Base-by-base conservation (phyloP, 2,329 filamentous ascomycete genomes). In the Karstenula rhodostoma region DNA sequence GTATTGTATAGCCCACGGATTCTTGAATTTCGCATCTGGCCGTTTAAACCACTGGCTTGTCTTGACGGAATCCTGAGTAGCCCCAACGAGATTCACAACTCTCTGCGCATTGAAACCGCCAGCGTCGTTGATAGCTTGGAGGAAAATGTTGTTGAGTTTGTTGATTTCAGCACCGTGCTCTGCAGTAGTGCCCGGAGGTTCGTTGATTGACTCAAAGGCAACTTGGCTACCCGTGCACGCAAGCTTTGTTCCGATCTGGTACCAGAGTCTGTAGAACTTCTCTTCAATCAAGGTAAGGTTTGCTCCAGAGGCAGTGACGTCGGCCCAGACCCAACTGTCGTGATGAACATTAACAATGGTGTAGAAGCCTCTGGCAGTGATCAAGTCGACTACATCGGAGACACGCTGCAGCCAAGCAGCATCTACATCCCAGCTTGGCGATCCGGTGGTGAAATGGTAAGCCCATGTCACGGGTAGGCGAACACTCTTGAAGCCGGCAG, bases 1-100 rank as follows among this genome's bases (percentile, higher is more conserved):
- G 68, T 86, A 87, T 68, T 88, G 86, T 32, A 88, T 79, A 0
- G 83, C 85, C 81, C 84, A 88, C 0, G 86, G 86, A 59, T 86
- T 86, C 13, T 80, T 80, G 43, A 83, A 84, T 56, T 71, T 75
- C 4, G 64, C 47, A 32, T 82, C 80, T 0, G 84, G 83, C 10
- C 74, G 74, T 60, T 81, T 73, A 66, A 88, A 88, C 81, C 82
- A 87, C 61, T 84, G 73, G 1, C 78, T 81, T 2, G 85, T 87
- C 70, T 86, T 85, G 13, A 77, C 67, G 15, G 79, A 79, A 67
- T 87, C 84, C 72, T 85, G 79, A 7, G 79, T 78, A 2, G 80
- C 79, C 4, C 85, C 84, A 3, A 83, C 82, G 5, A 89, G 79
- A 12, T 83, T 86, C 12, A 88, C 84, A 0, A 88, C 84, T 42